These are phyloP conservation scores for Penicillium roqueforti DNA, from an alignment of 495 filamentous ascomycete genomes.

Conservation along the genomic window DNA sequence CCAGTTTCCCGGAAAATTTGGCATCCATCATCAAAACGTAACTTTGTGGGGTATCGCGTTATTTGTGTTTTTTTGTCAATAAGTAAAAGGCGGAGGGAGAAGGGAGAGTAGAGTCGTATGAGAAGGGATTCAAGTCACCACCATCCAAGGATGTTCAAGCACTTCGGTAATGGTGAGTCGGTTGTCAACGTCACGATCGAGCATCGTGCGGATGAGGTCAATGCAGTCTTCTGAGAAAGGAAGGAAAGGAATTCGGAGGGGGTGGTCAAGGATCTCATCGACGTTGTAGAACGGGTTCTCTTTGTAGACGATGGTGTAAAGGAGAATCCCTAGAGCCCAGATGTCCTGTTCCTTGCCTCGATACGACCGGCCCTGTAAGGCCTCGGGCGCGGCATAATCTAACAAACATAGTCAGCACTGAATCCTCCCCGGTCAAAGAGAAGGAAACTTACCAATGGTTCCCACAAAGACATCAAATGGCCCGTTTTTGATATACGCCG, in stretches of 20 bases:
- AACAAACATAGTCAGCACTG: constrained; percentile 1
- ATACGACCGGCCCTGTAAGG: constrained; percentile 89
- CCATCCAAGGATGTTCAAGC: constrained; percentile 76
- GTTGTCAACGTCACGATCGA: constrained; percentile 80
- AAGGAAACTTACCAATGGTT: constrained; percentile 75
- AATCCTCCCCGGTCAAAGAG: background rate
- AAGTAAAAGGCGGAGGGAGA: constrained; percentile 4
- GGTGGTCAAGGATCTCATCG: constrained; percentile 98
- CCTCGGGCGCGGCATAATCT: constrained; percentile 98
- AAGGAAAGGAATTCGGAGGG: constrained; percentile 83
- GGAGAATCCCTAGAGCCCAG: constrained; percentile 95
- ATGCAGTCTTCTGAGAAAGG: constrained; percentile 85
- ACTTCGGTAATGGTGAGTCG: constrained; percentile 80
- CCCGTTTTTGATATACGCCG: constrained; percentile 95
- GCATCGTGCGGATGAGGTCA: constrained; percentile 83
- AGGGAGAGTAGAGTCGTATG: background rate
- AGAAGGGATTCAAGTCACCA: constrained; percentile 17
- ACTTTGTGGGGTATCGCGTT: constrained; percentile 32
- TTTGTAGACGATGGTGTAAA: constrained; percentile 99
- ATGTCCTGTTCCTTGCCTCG: constrained; percentile 96
- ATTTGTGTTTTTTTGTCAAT: constrained; percentile 18
- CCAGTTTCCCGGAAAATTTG: constrained; percentile 3
- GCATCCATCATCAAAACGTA: constrained; percentile 20
- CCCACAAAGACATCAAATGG: constrained; percentile 99
- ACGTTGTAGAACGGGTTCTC: constrained; percentile 99